Base-by-base conservation (phyloP, 2,329 filamentous ascomycete species). In the Zymoseptoria ardabiliae region DNA sequence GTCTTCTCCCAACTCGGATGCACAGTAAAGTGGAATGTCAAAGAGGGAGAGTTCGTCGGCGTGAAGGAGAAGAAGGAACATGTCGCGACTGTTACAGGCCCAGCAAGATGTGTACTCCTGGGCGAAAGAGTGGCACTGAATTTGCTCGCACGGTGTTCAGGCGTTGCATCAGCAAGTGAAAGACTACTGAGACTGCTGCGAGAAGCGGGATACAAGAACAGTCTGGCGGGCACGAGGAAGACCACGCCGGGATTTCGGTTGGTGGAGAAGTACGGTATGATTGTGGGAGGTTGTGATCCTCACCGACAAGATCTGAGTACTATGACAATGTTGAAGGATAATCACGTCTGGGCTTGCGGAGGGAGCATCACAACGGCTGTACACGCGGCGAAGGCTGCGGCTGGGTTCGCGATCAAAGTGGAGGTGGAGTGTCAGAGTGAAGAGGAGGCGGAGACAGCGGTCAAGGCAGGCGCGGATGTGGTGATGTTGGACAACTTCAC, bases 311-410 rank as follows among this genome's bases (percentile, higher is more conserved):
- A 99, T 73, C 80, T 99, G 2, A 77, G 74, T 73, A 84, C 87
- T 65, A 97, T 99, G 94, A 92, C 92, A 58, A 99, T 99, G 94
- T 82, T 99, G 65, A 99, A 99, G 79, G 94, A 99, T 76, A 99
- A 99, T 76, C 94, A 99, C 76, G 88, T 99, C 59, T 97, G 93
- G 88, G 91, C 90, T 63, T 87, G 89, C 57, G 88, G 88, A 50
- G 80, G 81, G 23, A 90, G 88, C 71, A 97, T 99, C 74, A 86
- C 88, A 1, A 85, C 89, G 21, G 94, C 94, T 5, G 92, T 99
- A 22, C 79, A 79, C 49, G 90, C 93, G 2, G 94, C 94, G 22
- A 90, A 90, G 73, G 81, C 86, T 10, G 90, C 88, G 0, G 93
- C 86, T 8, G 94, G 94, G 0, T 99, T 97, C 75, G 85, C 89